These are phyloP conservation scores for Tricholoma hemisulphureum DNA, from an alignment of 768 basidiomycete species.

Conservation along the genomic window DNA sequence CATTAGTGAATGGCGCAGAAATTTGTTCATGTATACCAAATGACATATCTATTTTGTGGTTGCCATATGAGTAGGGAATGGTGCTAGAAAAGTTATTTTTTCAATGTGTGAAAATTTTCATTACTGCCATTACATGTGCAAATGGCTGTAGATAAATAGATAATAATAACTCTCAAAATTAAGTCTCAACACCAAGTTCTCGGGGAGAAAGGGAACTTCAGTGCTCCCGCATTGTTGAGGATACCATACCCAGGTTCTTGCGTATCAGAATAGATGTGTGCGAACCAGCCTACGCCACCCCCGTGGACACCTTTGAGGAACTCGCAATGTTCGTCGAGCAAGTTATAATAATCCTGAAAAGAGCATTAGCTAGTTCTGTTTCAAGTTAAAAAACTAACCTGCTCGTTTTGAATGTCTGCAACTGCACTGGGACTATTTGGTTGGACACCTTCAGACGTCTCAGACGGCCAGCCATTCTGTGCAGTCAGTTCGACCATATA, in stretches of 20 bases:
- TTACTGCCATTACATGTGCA: no score
- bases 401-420: conserved; percentile 60
- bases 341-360: conserved; percentile 55
- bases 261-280: conserved; percentile 71
- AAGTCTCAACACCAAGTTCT: conserved; percentile 52
- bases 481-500: background rate
- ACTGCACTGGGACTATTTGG: conserved; percentile 64
- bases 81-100: no score
- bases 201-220: conserved; percentile 68
- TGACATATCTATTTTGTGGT: no score
- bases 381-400: conserved; percentile 34
- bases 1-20: no score
- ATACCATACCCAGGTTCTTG: conserved; percentile 73
- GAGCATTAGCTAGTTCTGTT: conserved; percentile 1
- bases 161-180: no score
- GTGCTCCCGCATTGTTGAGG: conserved; percentile 43
- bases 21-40: no score
- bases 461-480: conserved; percentile 79
- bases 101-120: no score
- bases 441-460: conserved; percentile 56
- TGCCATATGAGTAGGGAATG: no score
- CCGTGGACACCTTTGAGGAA: conserved; percentile 57
- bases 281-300: conserved; percentile 80
- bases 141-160: no score
- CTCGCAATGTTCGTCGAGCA: conserved; percentile 63